phyloP scores from a whole-genome alignment of 2,329 filamentous ascomycete species.

The Colletotrichum agaves region DNA sequence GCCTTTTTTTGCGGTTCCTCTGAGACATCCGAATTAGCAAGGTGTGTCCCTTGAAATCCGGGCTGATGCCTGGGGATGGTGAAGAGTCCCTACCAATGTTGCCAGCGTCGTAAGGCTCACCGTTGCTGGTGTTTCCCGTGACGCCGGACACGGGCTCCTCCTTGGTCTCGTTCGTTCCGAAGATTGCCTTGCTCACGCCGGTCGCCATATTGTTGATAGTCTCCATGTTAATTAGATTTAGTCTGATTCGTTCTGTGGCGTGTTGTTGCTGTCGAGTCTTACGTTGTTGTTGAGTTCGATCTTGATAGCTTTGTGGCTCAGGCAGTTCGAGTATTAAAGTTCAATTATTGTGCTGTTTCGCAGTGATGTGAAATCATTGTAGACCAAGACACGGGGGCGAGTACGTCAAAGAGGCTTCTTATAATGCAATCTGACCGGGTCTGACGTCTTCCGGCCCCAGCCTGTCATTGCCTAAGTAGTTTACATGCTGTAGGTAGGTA shows the following conservation, averaged over 20 bases:
- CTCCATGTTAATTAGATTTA: conserved; percentile 62
- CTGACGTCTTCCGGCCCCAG: conserved; percentile 29
- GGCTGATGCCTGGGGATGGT: not conserved
- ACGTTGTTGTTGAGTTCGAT: not conserved
- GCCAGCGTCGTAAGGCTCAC: conserved; percentile 82
- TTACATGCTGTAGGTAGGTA: not conserved
- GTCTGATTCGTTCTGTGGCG: not conserved
- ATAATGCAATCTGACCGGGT: conserved; percentile 10
- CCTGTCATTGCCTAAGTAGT: not conserved
- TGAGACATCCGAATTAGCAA: not conserved
- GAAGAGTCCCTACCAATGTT: conserved; percentile 65
- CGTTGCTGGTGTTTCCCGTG: conserved; percentile 71
- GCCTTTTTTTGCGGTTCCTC: conserved; percentile 25
- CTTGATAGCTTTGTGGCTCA: not conserved
- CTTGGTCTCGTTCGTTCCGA: conserved; percentile 53
- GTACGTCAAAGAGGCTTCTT: conserved; percentile 21
- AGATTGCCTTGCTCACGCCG: conserved; percentile 55
- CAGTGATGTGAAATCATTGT: not conserved
- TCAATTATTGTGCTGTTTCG: too few species aligned
- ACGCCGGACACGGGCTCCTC: conserved; percentile 79
- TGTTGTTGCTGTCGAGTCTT: not conserved
- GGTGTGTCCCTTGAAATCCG: too few species aligned
- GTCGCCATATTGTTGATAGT: conserved; percentile 66
- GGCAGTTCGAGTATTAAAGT: not conserved
- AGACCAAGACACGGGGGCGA: not conserved